Evolutionary conservation across 2,329 filamentous ascomycete species (phyloP), one percentile per base, ranked within the genome.

Genomic region (Fusarium tupiense): DNA sequence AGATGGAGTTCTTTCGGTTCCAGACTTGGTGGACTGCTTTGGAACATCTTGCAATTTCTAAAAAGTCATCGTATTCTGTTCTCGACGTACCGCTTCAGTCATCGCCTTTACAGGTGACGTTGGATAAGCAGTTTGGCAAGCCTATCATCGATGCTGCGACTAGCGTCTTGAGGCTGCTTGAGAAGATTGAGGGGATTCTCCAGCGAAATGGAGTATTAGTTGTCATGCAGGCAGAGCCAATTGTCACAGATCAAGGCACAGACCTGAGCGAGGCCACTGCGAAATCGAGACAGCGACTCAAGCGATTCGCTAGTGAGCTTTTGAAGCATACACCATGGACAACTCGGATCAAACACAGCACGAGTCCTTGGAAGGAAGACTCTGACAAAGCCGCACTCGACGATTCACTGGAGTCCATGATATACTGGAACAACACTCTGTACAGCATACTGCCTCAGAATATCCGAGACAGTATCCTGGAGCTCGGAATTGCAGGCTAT

Each of bases 181-280:
- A 64, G 10, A 64, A 56, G 20, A 49, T 64, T 12, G 63, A 66
- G n/a, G 35, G 3, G 1, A 35, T 66, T 3, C 49, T 66, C 1
- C 41, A 64, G 6, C 49, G 49, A 1, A 66, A 66, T 7, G 63
- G 59, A 0, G 37, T 66, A 0, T 49, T 66, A 17, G 20, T 35
- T 0, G 26, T 64, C 1, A 22, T 56, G 2, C 35, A 66, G 14
- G 26, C 40, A 0, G 26, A 49, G 1, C 35, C 35, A 0, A 11
- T 26, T 5, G 5, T 37, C 0, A 5, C 41, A 12, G 38, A n/a
- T 9, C 14, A 2, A 1, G n/a, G 9, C 0, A 12, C 9, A 5
- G 41, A 66, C 3, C 7, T 64, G 0, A 9, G 5, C 0, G 49
- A 66, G 5, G 49, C 41, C 3, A 9, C 49, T 16, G 11, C 35